Evolutionary conservation across 495 filamentous ascomycete genomes (phyloP).

Genomic region (Talaromyces thailandensis): DNA sequence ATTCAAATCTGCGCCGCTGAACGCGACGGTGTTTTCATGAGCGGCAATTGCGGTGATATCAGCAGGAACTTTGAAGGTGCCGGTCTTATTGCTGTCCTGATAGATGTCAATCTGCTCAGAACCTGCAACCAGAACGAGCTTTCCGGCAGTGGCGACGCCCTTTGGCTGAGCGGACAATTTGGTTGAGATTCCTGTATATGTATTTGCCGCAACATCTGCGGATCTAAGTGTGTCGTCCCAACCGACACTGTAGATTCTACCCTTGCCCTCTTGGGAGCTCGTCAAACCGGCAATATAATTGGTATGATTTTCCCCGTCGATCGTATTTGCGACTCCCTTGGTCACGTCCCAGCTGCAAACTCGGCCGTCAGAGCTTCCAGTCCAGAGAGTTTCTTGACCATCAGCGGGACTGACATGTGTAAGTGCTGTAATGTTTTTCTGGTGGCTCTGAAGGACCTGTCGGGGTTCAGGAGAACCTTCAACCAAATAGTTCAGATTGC

Average conservation of each 20-base stretch:
- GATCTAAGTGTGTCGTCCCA: slow-evolving; percentile 93
- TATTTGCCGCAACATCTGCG: slow-evolving; percentile 52
- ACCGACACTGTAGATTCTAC: slow-evolving; percentile 71
- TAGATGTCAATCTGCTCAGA: slow-evolving; percentile 55
- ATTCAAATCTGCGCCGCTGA: slow-evolving; percentile 62
- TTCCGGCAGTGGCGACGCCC: slow-evolving; percentile 37
- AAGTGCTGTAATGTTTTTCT: slow-evolving; percentile 81
- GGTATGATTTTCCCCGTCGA: slow-evolving; percentile 72
- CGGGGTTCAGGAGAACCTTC: slow-evolving; percentile 58
- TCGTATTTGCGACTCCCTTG: slow-evolving; percentile 53
- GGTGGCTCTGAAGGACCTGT: slow-evolving; percentile 79
- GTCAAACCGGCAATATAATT: slow-evolving; percentile 77
- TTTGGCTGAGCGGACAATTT: slow-evolving; percentile 56
- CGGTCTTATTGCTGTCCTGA: slow-evolving; percentile 46
- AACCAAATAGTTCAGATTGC: slow-evolving; percentile 82
- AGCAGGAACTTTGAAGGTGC: slow-evolving; percentile 52
- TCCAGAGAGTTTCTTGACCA: slow-evolving; percentile 55
- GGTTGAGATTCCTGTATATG: slow-evolving; percentile 44
- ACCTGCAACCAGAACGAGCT: slow-evolving; percentile 54
- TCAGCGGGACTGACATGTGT: slow-evolving; percentile 36
- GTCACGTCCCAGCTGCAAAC: slow-evolving; percentile 73
- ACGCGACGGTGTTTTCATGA: slow-evolving; percentile 53
- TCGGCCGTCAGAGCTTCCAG: slow-evolving; percentile 84
- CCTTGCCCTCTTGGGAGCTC: slow-evolving; percentile 38
- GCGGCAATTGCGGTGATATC: slow-evolving; percentile 67